A percentile compares a stretch with the other conserved stretches of the same genome.
These are phyloP conservation scores for Ogataea dorogensis DNA, from an alignment of 805 yeast genomes.

Conservation along the genomic window DNA sequence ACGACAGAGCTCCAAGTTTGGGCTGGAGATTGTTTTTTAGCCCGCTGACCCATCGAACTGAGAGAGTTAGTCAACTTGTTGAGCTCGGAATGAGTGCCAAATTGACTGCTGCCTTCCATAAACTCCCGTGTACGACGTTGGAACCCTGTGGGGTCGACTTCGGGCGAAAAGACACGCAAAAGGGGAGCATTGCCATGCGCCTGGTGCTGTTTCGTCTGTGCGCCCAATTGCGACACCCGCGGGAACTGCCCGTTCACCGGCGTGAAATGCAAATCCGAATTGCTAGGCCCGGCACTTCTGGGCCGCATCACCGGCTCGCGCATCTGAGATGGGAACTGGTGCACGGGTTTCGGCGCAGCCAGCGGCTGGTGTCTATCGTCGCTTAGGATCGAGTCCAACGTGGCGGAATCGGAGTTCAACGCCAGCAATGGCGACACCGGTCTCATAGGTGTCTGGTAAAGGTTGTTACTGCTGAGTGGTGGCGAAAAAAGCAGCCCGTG, in stretches of 20 bases:
- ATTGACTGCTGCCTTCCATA: slow-evolving; percentile 13
- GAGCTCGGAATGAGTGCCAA: slow-evolving; percentile 23
- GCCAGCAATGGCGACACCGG: slow-evolving; percentile 35
- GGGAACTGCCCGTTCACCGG: slow-evolving; percentile 10
- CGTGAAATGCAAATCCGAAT: slow-evolving; percentile 18
- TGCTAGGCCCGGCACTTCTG: slow-evolving; percentile 44
- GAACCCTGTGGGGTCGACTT: slow-evolving; percentile 21
- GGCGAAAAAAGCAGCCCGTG: slow-evolving; percentile 25
- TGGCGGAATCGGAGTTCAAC: slow-evolving; percentile 36
- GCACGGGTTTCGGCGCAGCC: slow-evolving; percentile 17
- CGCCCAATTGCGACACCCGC: slow-evolving; percentile 12
- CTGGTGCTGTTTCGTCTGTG: slow-evolving; percentile 13
- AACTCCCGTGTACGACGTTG: slow-evolving; percentile 24
- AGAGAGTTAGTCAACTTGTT: slow-evolving; percentile 31
- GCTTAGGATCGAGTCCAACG: slow-evolving; percentile 40
- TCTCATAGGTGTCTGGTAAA: slow-evolving; percentile 27
- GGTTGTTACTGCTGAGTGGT: slow-evolving; percentile 23
- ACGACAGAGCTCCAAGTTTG: slow-evolving; percentile 19
- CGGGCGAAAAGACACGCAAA: slow-evolving; percentile 31
- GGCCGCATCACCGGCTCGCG: slow-evolving; percentile 37
- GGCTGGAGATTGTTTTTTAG: slow-evolving; percentile 11
- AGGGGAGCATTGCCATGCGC: slow-evolving; percentile 17
- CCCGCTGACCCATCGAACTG: slow-evolving; percentile 28
- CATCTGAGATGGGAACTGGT: slow-evolving; percentile 11
- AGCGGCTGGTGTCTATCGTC: slow-evolving; percentile 14